phyloP scores from a whole-genome alignment of 2,329 filamentous ascomycete species.

The Cladosporium oxysporum region DNA sequence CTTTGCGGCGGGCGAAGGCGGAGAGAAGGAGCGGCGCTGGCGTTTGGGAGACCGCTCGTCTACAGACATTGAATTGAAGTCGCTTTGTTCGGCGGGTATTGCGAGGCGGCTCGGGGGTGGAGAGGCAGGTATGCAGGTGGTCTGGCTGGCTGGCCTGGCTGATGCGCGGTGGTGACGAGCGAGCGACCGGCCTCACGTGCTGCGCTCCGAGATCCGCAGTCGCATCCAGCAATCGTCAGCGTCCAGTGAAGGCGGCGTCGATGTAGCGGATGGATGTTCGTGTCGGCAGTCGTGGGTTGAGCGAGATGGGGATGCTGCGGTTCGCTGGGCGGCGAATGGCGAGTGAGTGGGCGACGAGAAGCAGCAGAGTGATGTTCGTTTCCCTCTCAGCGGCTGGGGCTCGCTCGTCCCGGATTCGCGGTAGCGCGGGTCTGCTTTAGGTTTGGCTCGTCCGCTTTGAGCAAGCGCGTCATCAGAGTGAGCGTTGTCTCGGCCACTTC shows the following conservation, averaged over 20 bases:
- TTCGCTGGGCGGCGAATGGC: slow-evolving; percentile 10
- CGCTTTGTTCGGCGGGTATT: not conserved
- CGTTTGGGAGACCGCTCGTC: slow-evolving; percentile 40
- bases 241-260: slow-evolving; percentile 21
- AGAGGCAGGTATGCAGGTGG: not conserved
- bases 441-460: not conserved
- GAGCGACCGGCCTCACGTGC: slow-evolving; percentile 15
- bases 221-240: slow-evolving; percentile 17
- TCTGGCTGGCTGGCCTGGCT: slow-evolving; percentile 1
- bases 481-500: slow-evolving; percentile 4
- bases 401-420: slow-evolving; percentile 1
- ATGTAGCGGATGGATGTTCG: slow-evolving; percentile 1
- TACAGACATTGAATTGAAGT: slow-evolving; percentile 32
- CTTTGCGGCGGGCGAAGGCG: slow-evolving; percentile 47
- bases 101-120: slow-evolving; percentile 1
- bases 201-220: slow-evolving; percentile 6
- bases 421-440: slow-evolving; percentile 6
- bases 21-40: slow-evolving; percentile 46
- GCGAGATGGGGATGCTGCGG: not conserved
- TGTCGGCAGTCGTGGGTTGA: not conserved
- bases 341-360: not conserved
- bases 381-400: slow-evolving; percentile 12
- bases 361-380: slow-evolving; percentile 9
- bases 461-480: slow-evolving; percentile 10
- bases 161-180: slow-evolving; percentile 6